These are phyloP conservation scores for Botrytis sinoallii DNA, from an alignment of 2,329 filamentous ascomycete species.

Conservation along the genomic window DNA sequence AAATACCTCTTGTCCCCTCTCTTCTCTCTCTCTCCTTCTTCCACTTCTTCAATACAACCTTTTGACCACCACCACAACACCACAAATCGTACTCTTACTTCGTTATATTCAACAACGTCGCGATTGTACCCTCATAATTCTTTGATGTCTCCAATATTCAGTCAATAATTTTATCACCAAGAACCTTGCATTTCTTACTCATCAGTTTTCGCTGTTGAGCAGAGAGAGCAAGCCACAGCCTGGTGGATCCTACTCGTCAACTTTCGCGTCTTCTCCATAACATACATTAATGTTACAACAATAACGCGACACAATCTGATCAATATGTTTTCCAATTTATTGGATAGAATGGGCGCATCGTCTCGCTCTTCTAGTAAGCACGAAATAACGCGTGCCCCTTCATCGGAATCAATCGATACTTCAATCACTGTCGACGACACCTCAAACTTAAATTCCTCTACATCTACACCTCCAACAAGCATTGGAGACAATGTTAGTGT, in stretches of 20 bases:
- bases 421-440: conserved; percentile 33
- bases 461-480: conserved; percentile 61
- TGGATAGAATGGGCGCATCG: conserved; percentile 27
- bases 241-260: conserved; percentile 15
- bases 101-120: neutral
- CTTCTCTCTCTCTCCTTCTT: neutral
- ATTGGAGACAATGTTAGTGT: conserved; percentile 60
- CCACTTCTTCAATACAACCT: conserved; percentile 6
- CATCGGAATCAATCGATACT: conserved; percentile 33
- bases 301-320: conserved; percentile 19
- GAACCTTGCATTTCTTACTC: neutral
- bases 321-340: conserved; percentile 29
- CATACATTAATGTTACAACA: conserved; percentile 14
- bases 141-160: neutral
- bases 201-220: neutral
- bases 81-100: neutral
- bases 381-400: conserved; percentile 31
- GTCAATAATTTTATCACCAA: neutral
- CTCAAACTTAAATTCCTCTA: conserved; percentile 34
- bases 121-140: neutral
- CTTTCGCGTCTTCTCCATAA: conserved; percentile 19
- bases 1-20: conserved; percentile 9
- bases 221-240: conserved; percentile 17
- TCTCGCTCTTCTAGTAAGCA: conserved; percentile 21
- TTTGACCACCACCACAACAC: neutral